Evolutionary conservation across 2,329 filamentous ascomycete species (phyloP).

Genomic region (Diaporthe ilicicola): DNA sequence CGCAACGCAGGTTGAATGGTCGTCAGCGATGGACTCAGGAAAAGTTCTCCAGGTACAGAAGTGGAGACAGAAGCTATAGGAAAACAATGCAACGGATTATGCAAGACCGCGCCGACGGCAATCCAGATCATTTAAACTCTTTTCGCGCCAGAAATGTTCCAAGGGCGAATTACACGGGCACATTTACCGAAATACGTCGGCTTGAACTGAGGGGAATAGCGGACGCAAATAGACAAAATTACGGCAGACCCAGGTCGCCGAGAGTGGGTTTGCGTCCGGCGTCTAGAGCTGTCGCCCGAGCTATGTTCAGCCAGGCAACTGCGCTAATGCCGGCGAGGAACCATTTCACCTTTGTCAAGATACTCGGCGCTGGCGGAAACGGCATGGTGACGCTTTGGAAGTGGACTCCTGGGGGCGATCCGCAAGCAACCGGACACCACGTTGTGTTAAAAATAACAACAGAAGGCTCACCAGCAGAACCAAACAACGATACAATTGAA

Average conservation of each 20-base stretch:
- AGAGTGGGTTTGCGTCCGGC: not conserved
- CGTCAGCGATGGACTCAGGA: not conserved
- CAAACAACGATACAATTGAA: accelerated
- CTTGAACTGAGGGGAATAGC: not conserved
- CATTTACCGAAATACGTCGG: too few relatives aligned
- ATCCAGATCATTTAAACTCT: not conserved
- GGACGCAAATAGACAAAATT: not conserved
- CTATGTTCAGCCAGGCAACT: not conserved
- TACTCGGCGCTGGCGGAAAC: not conserved
- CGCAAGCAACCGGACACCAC: not conserved
- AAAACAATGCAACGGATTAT: not conserved
- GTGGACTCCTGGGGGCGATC: not conserved
- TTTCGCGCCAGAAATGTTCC: not conserved
- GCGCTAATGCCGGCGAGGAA: not conserved
- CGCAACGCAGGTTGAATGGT: too few relatives aligned
- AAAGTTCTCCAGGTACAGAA: not conserved
- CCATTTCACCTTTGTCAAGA: not conserved
- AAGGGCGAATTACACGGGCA: not conserved
- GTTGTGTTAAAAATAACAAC: not conserved
- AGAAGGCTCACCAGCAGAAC: accelerated
- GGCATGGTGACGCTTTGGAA: not conserved
- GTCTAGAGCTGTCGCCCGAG: accelerated
- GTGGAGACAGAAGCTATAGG: not conserved
- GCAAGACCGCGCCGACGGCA: too few relatives aligned
- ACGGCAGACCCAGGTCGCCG: not conserved